Conservation (phyloP, 2,329 filamentous ascomycete species). For the Aspergillus fijiensis region DNA sequence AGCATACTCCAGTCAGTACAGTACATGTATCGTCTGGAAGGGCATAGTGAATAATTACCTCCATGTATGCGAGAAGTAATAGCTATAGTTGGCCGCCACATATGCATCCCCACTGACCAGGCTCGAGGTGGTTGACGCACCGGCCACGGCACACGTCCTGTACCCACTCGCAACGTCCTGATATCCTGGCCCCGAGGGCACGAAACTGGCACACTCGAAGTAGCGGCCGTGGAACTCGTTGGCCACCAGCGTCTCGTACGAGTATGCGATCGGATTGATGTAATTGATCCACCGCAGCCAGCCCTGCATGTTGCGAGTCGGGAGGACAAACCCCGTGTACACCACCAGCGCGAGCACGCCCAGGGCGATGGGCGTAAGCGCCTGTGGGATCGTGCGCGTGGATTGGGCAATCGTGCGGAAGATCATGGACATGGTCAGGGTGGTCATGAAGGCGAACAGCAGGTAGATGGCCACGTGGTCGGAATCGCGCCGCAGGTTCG, state of each 20-base stretch:
- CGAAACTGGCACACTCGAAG: conserved; percentile 51
- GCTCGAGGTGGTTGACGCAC: conserved; percentile 53
- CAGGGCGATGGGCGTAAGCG: conserved; percentile 53
- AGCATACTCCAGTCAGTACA: not conserved
- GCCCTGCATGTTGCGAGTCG: conserved; percentile 60
- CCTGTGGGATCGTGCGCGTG: conserved; percentile 62
- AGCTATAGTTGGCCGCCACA: conserved; percentile 54
- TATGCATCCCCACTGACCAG: conserved; percentile 63
- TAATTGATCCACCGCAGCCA: conserved; percentile 82
- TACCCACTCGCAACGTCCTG: conserved; percentile 39
- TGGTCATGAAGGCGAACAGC: conserved; percentile 63
- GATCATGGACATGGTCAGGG: conserved; percentile 69
- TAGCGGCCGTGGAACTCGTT: conserved; percentile 71
- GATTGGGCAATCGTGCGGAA: conserved; percentile 74
- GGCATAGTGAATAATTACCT: conserved; percentile 16
- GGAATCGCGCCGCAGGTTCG: conserved; percentile 68
- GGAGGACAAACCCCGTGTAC: conserved; percentile 46
- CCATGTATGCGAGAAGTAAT: conserved; percentile 62
- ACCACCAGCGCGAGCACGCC: conserved; percentile 43
- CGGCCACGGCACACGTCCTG: conserved; percentile 55
- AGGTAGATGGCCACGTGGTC: conserved; percentile 76
- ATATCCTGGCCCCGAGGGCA: conserved; percentile 36
- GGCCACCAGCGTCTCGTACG: conserved; percentile 74
- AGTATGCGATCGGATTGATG: conserved; percentile 72
- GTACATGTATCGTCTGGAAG: not conserved